Base-by-base conservation (phyloP, 2,329 filamentous ascomycete genomes). In the Exophiala mesophila region DNA sequence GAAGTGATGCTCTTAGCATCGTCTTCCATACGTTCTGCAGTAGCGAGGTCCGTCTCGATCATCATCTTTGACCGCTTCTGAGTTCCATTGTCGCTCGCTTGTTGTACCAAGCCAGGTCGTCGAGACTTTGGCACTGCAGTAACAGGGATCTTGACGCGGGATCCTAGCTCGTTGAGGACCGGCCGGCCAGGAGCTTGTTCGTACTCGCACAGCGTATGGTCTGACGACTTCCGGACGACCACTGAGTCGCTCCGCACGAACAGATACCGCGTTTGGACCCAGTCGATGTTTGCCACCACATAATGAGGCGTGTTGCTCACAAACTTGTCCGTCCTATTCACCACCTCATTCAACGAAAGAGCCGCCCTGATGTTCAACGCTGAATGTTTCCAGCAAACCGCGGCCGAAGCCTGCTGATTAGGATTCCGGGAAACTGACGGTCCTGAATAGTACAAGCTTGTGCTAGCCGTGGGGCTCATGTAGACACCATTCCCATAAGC, bases 261-360 rank as follows among this genome's bases (percentile, higher is more conserved):
- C 2, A 96, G 71, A 62, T 94, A 95, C 31, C 88, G 77, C 18
- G 87, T 88, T 57, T 94, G 88, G 45, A 94, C 88, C 89, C 89
- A 96, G 56, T 94, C 83, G 7, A 83, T 66, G 32, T 88, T 71
- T 18, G 76, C 61, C 1, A 95, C 80, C 6, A 95, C 89, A 34
- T 85, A 80, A 63, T 81, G 78, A 0, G 82, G 82, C 0, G 0
- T 50, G 0, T 6, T 55, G 48, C 67, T 73, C 4, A 73, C 62
- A 55, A 85, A 95, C 32, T 82, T 57, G 0, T 61, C 37, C 0
- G 87, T 80, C 0, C 72, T 71, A 58, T 95, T 95, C 56, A 94
- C 79, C 32, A 96, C 80, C 60, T 96, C 89, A 55, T 89, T 92
- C 33, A 96, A 66, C 21, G 85, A 85, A 32, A 95, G 66, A 1